Evolutionary conservation across 2,329 filamentous ascomycete genomes (phyloP), one percentile per base, ranked within the genome.

Genomic region (Penicillium olsonii): DNA sequence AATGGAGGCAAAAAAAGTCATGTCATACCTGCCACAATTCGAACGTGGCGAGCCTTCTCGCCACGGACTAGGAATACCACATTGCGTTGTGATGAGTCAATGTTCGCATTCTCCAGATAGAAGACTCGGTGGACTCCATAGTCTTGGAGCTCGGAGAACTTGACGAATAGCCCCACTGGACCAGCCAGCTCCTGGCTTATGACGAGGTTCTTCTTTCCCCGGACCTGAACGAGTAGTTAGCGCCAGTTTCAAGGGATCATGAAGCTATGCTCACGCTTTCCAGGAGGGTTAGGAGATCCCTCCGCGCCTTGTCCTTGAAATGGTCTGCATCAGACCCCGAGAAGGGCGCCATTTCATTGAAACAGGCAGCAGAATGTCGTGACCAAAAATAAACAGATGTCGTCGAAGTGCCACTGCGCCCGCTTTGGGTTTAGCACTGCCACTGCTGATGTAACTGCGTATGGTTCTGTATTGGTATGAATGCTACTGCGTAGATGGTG

Each of bases 51-150:
- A 48, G 88, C 87, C 69, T 90, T 92, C 74, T 97, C 94, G 55
- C 91, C 92, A 65, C 92, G 83, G 15, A 91, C 88, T 60, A 99
- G 83, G 75, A 97, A 99, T 59, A 99, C 83, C 55, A 99, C 84
- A 78, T 96, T 99, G 66, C 89, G 86, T 75, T 97, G 94, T 65
- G 87, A 95, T 15, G 90, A 88, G 72, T 97, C 92, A 70, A 91
- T 87, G 73, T 99, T 97, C 66, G 87, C 84, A 73, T 96, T 97
- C 72, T 99, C 94, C 39, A 99, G 79, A 66, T 96, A 87, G 78
- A 97, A 99, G 60, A 96, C 90, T 72, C 95, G 95, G 72, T 97
- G 92, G 60, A 99, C 92, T 24, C 95, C 95, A 75, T 97, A 96
- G 66, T 99, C 94, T 68, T 97, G 90, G 14, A 96, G 81, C 9